phyloP scores from a whole-genome alignment of 257 asterid species.

The Solanum arcanum region DNA sequence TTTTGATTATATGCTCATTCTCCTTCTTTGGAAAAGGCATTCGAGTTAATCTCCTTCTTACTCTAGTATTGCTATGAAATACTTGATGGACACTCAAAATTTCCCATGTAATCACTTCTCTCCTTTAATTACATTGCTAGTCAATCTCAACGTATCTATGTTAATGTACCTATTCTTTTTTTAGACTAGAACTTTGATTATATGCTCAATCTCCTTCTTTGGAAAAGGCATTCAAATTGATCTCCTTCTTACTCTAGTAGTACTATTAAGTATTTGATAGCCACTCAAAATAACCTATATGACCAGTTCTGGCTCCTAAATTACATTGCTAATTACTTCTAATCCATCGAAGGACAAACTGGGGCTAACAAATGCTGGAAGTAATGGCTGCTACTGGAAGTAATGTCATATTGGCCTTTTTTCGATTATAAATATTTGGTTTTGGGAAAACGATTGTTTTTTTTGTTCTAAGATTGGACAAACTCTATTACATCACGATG shows the following conservation, averaged over 20 bases:
- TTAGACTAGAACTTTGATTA: not conserved
- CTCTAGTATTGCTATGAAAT: not conserved
- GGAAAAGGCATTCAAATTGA: not conserved
- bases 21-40: not conserved
- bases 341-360: not conserved
- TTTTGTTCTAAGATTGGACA: not conserved
- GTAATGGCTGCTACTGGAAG: not conserved
- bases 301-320: not conserved
- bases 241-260: not conserved
- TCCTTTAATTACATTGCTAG: not conserved
- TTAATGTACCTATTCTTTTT: not conserved
- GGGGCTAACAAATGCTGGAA: not conserved
- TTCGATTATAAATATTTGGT: not conserved
- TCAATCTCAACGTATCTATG: not conserved
- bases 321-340: not conserved
- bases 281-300: not conserved
- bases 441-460: not conserved
- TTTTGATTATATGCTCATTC: not conserved
- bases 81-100: not conserved
- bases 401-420: not conserved
- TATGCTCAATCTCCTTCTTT: not conserved
- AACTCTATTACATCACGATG: not conserved
- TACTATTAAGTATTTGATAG: not conserved
- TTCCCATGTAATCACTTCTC: not conserved
- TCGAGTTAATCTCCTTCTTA: not conserved